Evolutionary conservation across 23 red algal genomes (phyloP), one percentile per base, ranked within the genome.

Genomic region (Agarophyton chilense): DNA sequence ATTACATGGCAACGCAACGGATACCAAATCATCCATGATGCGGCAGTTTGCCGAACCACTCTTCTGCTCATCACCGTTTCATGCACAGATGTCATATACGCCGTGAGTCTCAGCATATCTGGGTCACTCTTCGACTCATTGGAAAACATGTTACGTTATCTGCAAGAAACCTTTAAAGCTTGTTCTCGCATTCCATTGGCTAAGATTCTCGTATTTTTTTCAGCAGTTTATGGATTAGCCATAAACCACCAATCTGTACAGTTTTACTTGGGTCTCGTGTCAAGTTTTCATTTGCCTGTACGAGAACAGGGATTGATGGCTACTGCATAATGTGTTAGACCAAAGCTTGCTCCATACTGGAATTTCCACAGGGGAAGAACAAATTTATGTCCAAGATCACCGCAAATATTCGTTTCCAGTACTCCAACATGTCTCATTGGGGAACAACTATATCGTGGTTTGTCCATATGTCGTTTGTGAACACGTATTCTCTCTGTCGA

Each of bases 1-100:
- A n/a, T n/a, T n/a, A n/a, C 45, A 49, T 49, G 45, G 45, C 8
- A 49, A 61, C 19, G 17, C 18, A 63, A 34, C 39, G 36, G 55
- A 65, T 83, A 83, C 39, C 79, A 83, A 18, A 36, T 83, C 11
- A 19, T 83, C 51, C 79, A 83, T 24, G 51, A 83, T n/a, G 25
- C 52, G 18, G 29, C 58, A 39, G 79, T 83, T 10, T 83, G 34
- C 39, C 33, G 21, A 33, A 63, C 29, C 17, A 26, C 79, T 29
- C 0, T 83, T 62, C 29, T 83, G 24, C 63, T 62, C 44, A 12
- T 83, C 6, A 52, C 79, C n/a, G 79, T 52, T 8, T 63, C 79
- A 17, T 11, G 79, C 33, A 32, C 10, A 19, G 53, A 62, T 16
- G 63, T 83, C 33, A 42, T 44, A 14, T 83, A 63, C 55, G 53